Conservation (phyloP, 345 rosid genomes). For the Ailanthus altissimus region DNA sequence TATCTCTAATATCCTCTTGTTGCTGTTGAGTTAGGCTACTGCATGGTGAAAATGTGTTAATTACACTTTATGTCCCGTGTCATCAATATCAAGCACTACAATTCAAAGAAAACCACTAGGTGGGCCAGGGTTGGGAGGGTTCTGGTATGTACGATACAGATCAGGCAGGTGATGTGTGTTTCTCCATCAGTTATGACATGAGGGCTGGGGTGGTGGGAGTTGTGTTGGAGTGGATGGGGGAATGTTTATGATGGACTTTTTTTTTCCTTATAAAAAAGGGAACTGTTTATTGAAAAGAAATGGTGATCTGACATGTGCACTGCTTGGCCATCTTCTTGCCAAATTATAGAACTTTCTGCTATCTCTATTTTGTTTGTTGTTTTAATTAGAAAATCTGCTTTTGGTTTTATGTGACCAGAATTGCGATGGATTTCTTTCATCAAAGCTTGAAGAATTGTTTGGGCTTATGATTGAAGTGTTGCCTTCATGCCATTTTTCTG, state of each 20-base stretch:
- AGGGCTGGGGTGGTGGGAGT: not conserved
- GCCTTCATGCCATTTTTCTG: conserved; percentile 82
- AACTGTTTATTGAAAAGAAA: not conserved
- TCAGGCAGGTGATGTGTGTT: too few species aligned
- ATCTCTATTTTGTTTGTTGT: not conserved
- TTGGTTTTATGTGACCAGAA: conserved; percentile 42
- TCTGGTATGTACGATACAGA: not conserved
- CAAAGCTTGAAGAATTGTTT: conserved; percentile 65
- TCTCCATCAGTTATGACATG: too few species aligned
- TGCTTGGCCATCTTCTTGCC: not conserved
- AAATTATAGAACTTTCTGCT: not conserved
- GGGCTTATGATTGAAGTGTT: conserved; percentile 69
- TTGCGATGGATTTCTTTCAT: conserved; percentile 54
- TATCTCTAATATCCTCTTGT: not conserved
- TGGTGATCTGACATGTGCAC: too few species aligned
- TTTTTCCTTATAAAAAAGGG: not conserved
- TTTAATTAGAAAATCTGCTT: conserved; percentile 3
- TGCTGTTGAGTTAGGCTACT: not conserved
- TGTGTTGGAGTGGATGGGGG: not conserved
- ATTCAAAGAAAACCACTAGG: not conserved
- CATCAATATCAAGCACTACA: not conserved
- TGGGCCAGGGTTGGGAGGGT: not conserved
- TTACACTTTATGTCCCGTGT: not conserved
- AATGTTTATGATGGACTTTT: not conserved
- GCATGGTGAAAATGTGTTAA: not conserved